Conservation (phyloP, 768 basidiomycete species). For the Clavulina sp. region DNA sequence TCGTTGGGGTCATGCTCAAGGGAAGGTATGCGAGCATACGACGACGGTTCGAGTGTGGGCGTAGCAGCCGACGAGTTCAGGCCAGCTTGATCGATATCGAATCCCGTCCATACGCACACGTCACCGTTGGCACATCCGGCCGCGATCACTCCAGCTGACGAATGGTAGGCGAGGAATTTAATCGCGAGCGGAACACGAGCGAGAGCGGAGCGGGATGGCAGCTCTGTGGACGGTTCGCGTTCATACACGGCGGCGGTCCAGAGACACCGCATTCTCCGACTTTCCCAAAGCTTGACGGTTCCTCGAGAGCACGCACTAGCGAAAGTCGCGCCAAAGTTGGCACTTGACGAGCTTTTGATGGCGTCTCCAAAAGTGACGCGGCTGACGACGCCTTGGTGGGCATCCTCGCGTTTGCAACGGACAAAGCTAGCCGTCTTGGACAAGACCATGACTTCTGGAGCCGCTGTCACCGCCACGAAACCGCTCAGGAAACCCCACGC, state of each 20-base stretch:
- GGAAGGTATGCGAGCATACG: too few relatives aligned
- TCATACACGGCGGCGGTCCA: conserved; percentile 39
- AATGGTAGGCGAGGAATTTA: conserved; percentile 19
- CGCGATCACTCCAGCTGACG: conserved; percentile 28
- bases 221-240: neutral
- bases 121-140: conserved; percentile 40
- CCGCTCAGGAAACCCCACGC: conserved; percentile 62
- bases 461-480: conserved; percentile 42
- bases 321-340: conserved; percentile 17
- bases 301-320: conserved; percentile 47
- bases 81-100: too few relatives aligned
- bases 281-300: conserved; percentile 55
- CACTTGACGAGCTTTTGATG: neutral
- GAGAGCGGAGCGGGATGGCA: neutral
- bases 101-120: conserved; percentile 37
- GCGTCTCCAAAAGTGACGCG: conserved; percentile 35
- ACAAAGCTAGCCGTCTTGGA: conserved; percentile 17
- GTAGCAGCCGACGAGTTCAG: too few relatives aligned
- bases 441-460: conserved; percentile 40
- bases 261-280: conserved; percentile 32
- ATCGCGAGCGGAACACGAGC: neutral
- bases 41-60: too few relatives aligned
- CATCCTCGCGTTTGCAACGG: conserved; percentile 35
- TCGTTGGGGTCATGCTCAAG: too few relatives aligned
- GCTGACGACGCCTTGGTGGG: conserved; percentile 43